phyloP scores from a whole-genome alignment of 2,329 filamentous ascomycete genomes.

The Dactylella cylindrospora region DNA sequence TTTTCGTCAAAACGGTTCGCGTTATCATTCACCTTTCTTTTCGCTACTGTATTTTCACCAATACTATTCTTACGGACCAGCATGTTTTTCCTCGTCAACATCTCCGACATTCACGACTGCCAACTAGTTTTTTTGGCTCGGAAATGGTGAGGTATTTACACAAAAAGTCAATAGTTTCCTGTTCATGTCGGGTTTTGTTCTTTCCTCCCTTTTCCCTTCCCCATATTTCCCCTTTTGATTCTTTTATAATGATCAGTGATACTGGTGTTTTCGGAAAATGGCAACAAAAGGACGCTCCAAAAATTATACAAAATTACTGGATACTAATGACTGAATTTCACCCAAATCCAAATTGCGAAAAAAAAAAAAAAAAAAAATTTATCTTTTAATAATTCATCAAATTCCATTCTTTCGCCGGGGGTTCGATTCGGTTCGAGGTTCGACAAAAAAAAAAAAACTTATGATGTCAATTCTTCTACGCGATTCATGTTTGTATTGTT shows the following conservation, averaged over 20 bases:
- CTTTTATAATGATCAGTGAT: conserved; percentile 25
- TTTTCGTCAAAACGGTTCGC: conserved; percentile 22
- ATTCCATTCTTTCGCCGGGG: conserved; percentile 40
- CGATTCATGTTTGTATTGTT: conserved; percentile 45
- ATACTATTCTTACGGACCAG: conserved; percentile 41
- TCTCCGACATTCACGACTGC: conserved; percentile 39
- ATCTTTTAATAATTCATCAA: conserved; percentile 25
- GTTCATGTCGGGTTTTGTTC: conserved; percentile 4
- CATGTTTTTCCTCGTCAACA: conserved; percentile 44
- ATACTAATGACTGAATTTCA: too few species aligned
- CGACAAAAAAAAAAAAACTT: conserved; percentile 37
- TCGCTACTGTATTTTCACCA: conserved; percentile 40
- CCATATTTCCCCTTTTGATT: conserved; percentile 9
- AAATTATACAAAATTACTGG: too few species aligned
- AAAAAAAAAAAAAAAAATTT: conserved; percentile 30
- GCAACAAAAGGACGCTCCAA: too few species aligned
- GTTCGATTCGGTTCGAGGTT: conserved; percentile 38
- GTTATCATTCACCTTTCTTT: conserved; percentile 21
- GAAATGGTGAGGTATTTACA: conserved; percentile 44
- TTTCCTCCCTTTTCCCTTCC: conserved; percentile 5
- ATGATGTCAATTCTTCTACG: conserved; percentile 40
- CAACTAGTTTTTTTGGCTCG: conserved; percentile 29
- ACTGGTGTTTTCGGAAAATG: conserved; percentile 39
- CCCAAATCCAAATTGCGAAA: too few species aligned
- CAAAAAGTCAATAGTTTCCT: conserved; percentile 35